phyloP scores from a whole-genome alignment of 306 rosid genomes.

The Neltuma alba region DNA sequence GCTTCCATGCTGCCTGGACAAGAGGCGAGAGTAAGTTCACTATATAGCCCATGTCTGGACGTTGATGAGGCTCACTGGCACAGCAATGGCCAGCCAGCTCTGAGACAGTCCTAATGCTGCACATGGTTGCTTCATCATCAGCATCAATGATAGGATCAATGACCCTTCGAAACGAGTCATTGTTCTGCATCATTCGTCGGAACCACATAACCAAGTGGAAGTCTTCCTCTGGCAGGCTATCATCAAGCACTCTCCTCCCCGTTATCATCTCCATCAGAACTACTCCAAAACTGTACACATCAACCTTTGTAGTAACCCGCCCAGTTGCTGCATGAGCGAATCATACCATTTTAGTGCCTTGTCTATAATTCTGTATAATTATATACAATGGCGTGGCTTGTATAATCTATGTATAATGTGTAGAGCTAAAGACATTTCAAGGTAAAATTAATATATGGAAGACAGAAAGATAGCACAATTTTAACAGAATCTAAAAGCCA shows the following conservation, averaged over 20 bases:
- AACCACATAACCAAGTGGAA: slow-evolving; percentile 89
- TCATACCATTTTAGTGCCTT: not conserved
- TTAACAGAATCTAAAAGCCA: no score
- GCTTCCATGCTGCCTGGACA: slow-evolving; percentile 55
- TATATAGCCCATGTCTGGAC: slow-evolving; percentile 62
- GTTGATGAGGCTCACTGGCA: slow-evolving; percentile 62
- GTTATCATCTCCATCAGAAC: slow-evolving; percentile 85
- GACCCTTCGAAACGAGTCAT: slow-evolving; percentile 42
- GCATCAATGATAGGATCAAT: slow-evolving; percentile 48
- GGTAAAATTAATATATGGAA: not conserved
- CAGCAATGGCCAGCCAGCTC: slow-evolving; percentile 68
- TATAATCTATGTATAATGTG: not conserved
- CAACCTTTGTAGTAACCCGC: slow-evolving; percentile 92
- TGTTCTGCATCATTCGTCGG: slow-evolving; percentile 49
- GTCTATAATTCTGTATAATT: not conserved
- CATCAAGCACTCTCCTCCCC: slow-evolving; percentile 81
- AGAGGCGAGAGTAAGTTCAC: slow-evolving; percentile 64
- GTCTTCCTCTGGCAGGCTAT: slow-evolving; percentile 75
- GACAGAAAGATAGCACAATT: no score
- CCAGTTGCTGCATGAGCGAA: slow-evolving; percentile 66
- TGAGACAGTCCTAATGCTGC: slow-evolving; percentile 51
- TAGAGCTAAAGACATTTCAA: not conserved
- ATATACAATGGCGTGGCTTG: not conserved
- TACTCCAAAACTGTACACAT: slow-evolving; percentile 89
- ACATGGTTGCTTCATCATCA: slow-evolving; percentile 47